Evolutionary conservation across 1,139 yeast species (phyloP).

Genomic region (Pichia inconspicua): DNA sequence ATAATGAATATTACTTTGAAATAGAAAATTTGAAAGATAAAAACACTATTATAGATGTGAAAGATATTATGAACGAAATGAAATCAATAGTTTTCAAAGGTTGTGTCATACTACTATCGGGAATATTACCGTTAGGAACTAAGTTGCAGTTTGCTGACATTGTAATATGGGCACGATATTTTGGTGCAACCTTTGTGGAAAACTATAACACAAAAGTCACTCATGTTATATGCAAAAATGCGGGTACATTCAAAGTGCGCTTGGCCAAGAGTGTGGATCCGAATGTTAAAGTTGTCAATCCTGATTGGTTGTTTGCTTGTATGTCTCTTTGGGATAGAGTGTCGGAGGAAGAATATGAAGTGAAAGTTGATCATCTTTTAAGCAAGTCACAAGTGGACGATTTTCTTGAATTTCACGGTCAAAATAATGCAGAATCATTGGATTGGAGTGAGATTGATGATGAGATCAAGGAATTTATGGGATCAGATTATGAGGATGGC

Average conservation of each 20-base stretch:
- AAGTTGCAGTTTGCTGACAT: constrained; percentile 69
- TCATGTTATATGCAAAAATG: constrained; percentile 76
- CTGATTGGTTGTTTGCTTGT: constrained; percentile 89
- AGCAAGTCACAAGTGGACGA: constrained; percentile 38
- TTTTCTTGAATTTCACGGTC: constrained; percentile 30
- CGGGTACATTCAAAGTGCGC: constrained; percentile 73
- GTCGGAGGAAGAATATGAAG: constrained; percentile 52
- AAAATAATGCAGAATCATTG: constrained; percentile 23
- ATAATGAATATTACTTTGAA: constrained; percentile 53
- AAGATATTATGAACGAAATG: constrained; percentile 62
- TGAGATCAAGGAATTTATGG: constrained; percentile 55
- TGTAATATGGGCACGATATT: constrained; percentile 85
- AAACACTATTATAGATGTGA: constrained; percentile 44
- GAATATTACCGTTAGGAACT: constrained; percentile 74
- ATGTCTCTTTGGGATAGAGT: constrained; percentile 69
- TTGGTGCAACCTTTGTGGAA: constrained; percentile 80
- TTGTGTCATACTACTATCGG: constrained; percentile 71
- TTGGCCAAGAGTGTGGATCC: constrained; percentile 58
- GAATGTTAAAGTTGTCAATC: constrained; percentile 72
- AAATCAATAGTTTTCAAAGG: constrained; percentile 62
- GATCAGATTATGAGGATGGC: constrained; percentile 46
- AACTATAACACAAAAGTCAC: constrained; percentile 73
- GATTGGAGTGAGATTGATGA: constrained; percentile 50
- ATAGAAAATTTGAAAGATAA: constrained; percentile 29
- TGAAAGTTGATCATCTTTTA: constrained; percentile 42